Evolutionary conservation across 257 asterid genomes (phyloP).

Genomic region (Gynochthodes officinalis): DNA sequence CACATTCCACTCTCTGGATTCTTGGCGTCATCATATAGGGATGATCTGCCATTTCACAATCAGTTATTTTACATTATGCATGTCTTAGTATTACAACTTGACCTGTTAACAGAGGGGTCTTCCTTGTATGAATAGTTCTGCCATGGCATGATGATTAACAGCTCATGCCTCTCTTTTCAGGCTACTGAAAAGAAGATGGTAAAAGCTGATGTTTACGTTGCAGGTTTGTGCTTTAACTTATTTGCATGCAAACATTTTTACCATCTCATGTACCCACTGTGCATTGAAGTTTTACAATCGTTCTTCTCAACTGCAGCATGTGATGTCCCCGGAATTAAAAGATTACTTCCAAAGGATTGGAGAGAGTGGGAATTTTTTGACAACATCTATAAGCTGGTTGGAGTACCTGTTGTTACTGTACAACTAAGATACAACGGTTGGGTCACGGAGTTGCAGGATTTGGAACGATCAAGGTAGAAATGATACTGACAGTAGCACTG

Average conservation of each 20-base stretch:
- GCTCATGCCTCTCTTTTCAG: slow-evolving; percentile 37
- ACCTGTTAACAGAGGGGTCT: neutral
- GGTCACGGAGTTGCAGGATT: slow-evolving; percentile 94
- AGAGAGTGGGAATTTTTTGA: slow-evolving; percentile 87
- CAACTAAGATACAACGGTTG: slow-evolving; percentile 95
- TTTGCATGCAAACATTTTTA: slow-evolving; percentile 13
- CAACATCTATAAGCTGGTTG: slow-evolving; percentile 79
- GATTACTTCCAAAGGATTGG: slow-evolving; percentile 78
- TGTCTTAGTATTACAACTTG: neutral
- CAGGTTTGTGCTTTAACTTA: slow-evolving; percentile 55
- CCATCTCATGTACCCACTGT: slow-evolving; percentile 8
- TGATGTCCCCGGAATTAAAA: slow-evolving; percentile 98
- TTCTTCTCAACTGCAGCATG: slow-evolving; percentile 59
- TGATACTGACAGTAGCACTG: neutral
- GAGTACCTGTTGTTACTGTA: slow-evolving; percentile 98
- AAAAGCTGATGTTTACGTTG: slow-evolving; percentile 95
- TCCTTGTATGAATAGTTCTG: neutral
- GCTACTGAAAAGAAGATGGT: slow-evolving; percentile 87
- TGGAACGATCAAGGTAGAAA: slow-evolving; percentile 78
- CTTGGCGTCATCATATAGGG: neutral
- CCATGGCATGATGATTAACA: slow-evolving; percentile 7
- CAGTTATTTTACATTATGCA: neutral
- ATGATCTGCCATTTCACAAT: neutral
- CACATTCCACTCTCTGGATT: neutral
- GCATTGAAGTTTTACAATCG: slow-evolving; percentile 16